Base-by-base conservation (phyloP, 2,329 filamentous ascomycete species). In the Colletotrichum gigasporum region DNA sequence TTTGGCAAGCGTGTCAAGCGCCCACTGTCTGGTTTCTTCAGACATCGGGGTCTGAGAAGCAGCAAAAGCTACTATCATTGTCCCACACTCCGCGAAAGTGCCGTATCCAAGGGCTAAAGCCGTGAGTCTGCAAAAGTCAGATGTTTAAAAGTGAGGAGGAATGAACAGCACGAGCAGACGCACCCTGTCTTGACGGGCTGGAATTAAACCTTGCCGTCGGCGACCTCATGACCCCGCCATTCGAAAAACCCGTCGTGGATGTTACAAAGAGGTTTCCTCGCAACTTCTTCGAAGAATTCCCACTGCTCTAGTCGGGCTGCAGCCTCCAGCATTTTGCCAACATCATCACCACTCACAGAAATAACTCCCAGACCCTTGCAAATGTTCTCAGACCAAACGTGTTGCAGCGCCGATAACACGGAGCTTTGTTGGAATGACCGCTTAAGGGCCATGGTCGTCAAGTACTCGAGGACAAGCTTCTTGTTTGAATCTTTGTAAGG, bases 151-250 rank as follows among this genome's bases (percentile, higher is more conserved):
- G n/a, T n/a, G n/a, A n/a, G n/a, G n/a, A n/a, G n/a, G n/a, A n/a
- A n/a, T n/a, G n/a, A n/a, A n/a, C n/a, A n/a, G n/a, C n/a, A n/a
- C 2, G 11, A 20, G 26, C 18, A n/a, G 12, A 28, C 60, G 10
- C 28, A 63, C 60, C 60, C 60, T 2, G 39, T 6, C 28, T 48
- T 59, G 10, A 61, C 20, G 2, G 37, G 11, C 14, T 51, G 30
- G n/a, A 63, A 61, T 1, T 10, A 11, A 2, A 45, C 37, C 18
- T 41, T 37, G 47, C 47, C 39, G 6, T 60, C 37, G 3, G 7
- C 10, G 14, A 59, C 32, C 41, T 53, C 32, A 10, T 39, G 18
- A 16, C 47, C 9, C 18, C 53, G 39, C 45, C 45, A 41, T n/a
- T 20, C 11, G 20, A 14, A 63, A 4, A 45, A 39, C 2, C 7